Percentiles rank a stretch among this genome's conserved stretches.
Conservation (phyloP, 2,329 filamentous ascomycete genomes). For the Phialocephala subalpina region DNA sequence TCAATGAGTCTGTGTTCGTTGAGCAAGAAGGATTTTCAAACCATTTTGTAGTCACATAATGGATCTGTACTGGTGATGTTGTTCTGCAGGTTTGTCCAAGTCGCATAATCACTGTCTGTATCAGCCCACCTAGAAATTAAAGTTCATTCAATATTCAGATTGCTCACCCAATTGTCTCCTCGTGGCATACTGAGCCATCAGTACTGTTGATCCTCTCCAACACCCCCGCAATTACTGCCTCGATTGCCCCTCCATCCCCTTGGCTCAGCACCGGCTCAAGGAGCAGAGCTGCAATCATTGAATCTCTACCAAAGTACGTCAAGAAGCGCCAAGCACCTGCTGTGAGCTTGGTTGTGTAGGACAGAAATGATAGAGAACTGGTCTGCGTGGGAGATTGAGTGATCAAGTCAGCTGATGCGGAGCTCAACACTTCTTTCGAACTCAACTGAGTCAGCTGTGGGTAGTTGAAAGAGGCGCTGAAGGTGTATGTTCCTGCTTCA, state of each 20-base stretch:
- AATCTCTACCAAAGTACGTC: slow-evolving; percentile 73
- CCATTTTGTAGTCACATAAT: slow-evolving; percentile 65
- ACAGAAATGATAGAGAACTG: slow-evolving; percentile 66
- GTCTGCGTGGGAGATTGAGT: slow-evolving; percentile 54
- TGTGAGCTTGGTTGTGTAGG: slow-evolving; percentile 67
- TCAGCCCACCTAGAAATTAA: slow-evolving; percentile 11
- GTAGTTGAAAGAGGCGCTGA: slow-evolving; percentile 68
- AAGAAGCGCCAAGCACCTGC: slow-evolving; percentile 72
- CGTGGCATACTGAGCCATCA: slow-evolving; percentile 69
- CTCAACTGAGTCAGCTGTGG: slow-evolving; percentile 65
- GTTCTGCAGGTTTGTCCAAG: slow-evolving; percentile 62
- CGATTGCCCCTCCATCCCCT: slow-evolving; percentile 61
- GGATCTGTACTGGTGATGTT: slow-evolving; percentile 60
- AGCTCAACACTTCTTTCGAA: slow-evolving; percentile 57
- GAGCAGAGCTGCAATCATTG: slow-evolving; percentile 66
- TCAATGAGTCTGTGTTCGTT: slow-evolving; percentile 15
- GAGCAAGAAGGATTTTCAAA: slow-evolving; percentile 17
- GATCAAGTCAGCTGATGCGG: slow-evolving; percentile 54
- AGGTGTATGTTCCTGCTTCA: slow-evolving; percentile 61
- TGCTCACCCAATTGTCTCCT: slow-evolving; percentile 66
- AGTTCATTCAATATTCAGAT: background rate
- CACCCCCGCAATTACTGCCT: slow-evolving; percentile 67
- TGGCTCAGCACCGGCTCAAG: slow-evolving; percentile 64
- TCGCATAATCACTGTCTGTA: slow-evolving; percentile 63
- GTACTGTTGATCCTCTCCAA: slow-evolving; percentile 66